Conservation (phyloP, 2,329 filamentous ascomycete genomes). For the Incumbomyces delicatus region DNA sequence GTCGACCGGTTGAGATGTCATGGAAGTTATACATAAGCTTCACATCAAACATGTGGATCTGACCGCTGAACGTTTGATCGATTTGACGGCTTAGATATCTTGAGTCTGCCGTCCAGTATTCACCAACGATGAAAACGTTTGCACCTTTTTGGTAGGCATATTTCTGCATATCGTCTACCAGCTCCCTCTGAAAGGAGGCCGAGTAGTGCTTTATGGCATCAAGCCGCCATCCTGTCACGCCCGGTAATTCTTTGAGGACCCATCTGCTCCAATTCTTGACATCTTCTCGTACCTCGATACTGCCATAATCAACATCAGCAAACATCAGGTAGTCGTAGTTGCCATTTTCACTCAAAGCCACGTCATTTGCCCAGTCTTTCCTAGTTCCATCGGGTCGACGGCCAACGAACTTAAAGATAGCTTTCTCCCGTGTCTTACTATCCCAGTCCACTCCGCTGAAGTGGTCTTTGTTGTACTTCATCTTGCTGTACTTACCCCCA, state of each 20-base stretch:
- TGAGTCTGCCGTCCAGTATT: conserved; percentile 57
- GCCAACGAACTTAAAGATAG: conserved; percentile 56
- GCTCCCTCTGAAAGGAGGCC: conserved; percentile 55
- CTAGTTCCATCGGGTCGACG: conserved; percentile 43
- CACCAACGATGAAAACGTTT: conserved; percentile 56
- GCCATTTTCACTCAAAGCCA: conserved; percentile 51
- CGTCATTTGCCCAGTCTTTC: conserved; percentile 47
- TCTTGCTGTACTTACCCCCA: conserved; percentile 47
- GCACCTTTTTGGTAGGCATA: conserved; percentile 28
- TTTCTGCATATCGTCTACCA: conserved; percentile 48
- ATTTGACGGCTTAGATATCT: conserved; percentile 49
- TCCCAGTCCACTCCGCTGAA: conserved; percentile 62
- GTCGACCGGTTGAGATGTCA: conserved; percentile 45
- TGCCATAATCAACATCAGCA: conserved; percentile 56
- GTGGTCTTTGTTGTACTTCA: conserved; percentile 58
- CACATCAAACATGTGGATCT: conserved; percentile 56
- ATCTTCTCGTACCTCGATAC: conserved; percentile 55
- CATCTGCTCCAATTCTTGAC: conserved; percentile 59
- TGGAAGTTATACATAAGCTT: conserved; percentile 61
- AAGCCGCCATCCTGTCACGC: conserved; percentile 56
- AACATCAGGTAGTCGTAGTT: conserved; percentile 59
- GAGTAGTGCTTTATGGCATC: conserved; percentile 67
- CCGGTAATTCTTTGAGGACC: conserved; percentile 49
- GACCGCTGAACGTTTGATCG: conserved; percentile 44
- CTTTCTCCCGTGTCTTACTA: conserved; percentile 41